Evolutionary conservation across 2,329 filamentous ascomycete genomes (phyloP), one percentile per base, ranked within the genome.

Genomic region (Xylariaceae sp.): DNA sequence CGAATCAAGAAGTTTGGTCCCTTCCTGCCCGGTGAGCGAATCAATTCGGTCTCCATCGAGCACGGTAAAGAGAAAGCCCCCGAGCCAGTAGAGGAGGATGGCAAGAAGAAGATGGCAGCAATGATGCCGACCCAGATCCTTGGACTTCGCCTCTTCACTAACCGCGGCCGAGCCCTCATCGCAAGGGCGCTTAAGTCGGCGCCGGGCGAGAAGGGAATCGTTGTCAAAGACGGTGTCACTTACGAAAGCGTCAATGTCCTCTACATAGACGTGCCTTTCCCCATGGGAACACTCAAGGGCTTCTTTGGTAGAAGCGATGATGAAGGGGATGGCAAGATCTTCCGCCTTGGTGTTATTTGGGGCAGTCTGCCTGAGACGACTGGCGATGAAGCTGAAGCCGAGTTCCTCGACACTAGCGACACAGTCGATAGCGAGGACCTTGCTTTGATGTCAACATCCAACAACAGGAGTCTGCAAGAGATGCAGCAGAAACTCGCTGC

Each of bases 41-140:
- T 37, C 35, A 37, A 37, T 21, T 37, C 35, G 20, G 35, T 37
- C 19, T 37, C 35, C 11, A 37, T 37, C 19, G 35, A 37, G 35
- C 35, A 37, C 19, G 35, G 35, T 6, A 16, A 14, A 6, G 35
- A 37, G 35, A 37, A 37, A 20, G 35, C 35, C 14, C 35, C 35
- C 11, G 19, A 22, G 35, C 16, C 16, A 22, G 22, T 21, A 37
- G 20, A 37, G 27, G 27, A 32, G 7, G 16, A 32, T 32, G 27
- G 27, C 35, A 37, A 37, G 22, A 5, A 37, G 6, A 37, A 37
- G n/a, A 37, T 37, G 20, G 16, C 35, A 5, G 5, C 19, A 22
- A 37, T 37, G 35, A 37, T 37, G 35, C 35, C 35, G 8, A 37
- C 35, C 4, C 35, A 37, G 22, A 22, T 37, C 21, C 35, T 37